Conservation (phyloP, 2,329 filamentous ascomycete genomes). For the Pseudogymnoascus sp. region DNA sequence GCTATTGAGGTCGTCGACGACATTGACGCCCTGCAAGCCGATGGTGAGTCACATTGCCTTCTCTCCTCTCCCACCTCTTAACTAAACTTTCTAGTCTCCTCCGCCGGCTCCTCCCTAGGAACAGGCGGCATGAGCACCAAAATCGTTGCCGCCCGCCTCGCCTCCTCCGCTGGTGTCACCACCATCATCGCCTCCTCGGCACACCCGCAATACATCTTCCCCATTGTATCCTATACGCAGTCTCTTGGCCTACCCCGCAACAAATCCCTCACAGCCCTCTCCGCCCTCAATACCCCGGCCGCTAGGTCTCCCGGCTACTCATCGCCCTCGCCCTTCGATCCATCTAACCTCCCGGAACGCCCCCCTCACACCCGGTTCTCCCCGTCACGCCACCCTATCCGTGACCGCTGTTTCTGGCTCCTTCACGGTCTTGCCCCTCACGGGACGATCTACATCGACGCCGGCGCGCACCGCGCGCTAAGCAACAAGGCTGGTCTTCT, state of each 20-base stretch:
- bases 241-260: conserved; percentile 36
- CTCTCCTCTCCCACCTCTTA: not conserved
- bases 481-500: conserved; percentile 77
- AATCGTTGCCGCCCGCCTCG: conserved; percentile 84
- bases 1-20: conserved; percentile 91
- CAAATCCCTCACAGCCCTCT: conserved; percentile 24
- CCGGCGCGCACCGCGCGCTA: conserved; percentile 75
- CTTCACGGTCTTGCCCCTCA: conserved; percentile 85
- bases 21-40: conserved; percentile 71
- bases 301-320: not conserved
- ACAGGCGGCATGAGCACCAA: conserved; percentile 98
- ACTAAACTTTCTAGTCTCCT: conserved; percentile 53
- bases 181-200: conserved; percentile 91
- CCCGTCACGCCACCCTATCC: conserved; percentile 72
- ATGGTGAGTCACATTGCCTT: conserved; percentile 42
- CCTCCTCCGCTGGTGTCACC: conserved; percentile 88
- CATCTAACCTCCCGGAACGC: conserved; percentile 29
- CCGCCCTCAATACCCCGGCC: conserved; percentile 15
- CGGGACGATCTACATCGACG: conserved; percentile 85
- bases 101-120: conserved; percentile 77
- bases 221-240: conserved; percentile 77
- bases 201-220: conserved; percentile 83
- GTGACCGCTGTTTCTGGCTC: conserved; percentile 95
- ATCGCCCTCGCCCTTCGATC: conserved; percentile 18
- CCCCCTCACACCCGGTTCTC: conserved; percentile 89